Evolutionary conservation across 2,329 filamentous ascomycete species (phyloP).

Genomic region (Plenodomus biglobosus): DNA sequence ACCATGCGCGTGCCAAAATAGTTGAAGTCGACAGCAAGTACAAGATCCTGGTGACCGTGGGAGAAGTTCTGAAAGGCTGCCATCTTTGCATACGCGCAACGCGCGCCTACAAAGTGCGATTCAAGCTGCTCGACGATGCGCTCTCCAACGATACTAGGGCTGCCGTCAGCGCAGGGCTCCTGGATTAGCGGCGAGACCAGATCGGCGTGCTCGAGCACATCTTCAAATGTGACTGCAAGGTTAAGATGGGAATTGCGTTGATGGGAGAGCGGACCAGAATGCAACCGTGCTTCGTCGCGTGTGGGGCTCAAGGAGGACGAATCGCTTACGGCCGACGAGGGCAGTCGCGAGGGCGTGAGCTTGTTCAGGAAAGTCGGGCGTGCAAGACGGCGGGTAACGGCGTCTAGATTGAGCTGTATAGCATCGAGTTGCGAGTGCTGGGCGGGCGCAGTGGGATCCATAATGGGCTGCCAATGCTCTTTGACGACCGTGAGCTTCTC

Average conservation of each 20-base stretch:
- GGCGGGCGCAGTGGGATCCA: conserved; percentile 28
- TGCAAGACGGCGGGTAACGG: conserved; percentile 36
- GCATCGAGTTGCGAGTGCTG: conserved; percentile 28
- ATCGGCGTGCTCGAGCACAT: conserved; percentile 38
- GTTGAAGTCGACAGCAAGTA: conserved; percentile 86
- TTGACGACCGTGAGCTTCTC: conserved; percentile 26
- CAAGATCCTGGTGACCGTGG: conserved; percentile 76
- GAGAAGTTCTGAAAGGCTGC: conserved; percentile 59
- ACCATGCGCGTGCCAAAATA: conserved; percentile 89
- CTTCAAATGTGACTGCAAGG: conserved; percentile 29
- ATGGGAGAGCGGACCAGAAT: conserved; percentile 24
- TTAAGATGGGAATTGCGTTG: conserved; percentile 39
- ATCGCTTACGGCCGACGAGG: conserved; percentile 44
- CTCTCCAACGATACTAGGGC: conserved; percentile 24
- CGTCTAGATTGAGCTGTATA: conserved; percentile 38
- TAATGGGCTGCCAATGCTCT: conserved; percentile 33
- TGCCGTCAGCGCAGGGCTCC: conserved; percentile 39
- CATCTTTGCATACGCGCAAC: conserved; percentile 38
- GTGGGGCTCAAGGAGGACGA: conserved; percentile 42
- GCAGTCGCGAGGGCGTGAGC: conserved; percentile 41
- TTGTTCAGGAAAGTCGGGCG: conserved; percentile 39
- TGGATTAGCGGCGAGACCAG: conserved; percentile 38
- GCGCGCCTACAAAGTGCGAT: conserved; percentile 31
- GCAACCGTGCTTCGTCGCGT: conserved; percentile 36
- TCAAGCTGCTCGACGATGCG: conserved; percentile 32